Base-by-base conservation (phyloP, 305 asterid genomes). In the Andrographis paniculata region DNA sequence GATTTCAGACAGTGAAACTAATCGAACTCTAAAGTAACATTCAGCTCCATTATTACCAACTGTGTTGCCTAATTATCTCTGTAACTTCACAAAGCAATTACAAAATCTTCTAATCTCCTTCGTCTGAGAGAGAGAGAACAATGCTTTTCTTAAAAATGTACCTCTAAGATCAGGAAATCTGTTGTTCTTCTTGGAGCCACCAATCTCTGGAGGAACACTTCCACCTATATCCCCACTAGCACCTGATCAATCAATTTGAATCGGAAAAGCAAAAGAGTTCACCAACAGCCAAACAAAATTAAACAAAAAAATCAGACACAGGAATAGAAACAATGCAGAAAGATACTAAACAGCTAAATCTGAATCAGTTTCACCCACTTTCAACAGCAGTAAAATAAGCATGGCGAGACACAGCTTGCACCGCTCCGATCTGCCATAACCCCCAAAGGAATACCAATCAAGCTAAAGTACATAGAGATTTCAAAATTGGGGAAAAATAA, bases 361-460 rank as follows among this genome's bases (percentile, higher is more conserved):
- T n/a, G n/a, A n/a, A n/a, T n/a, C n/a, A n/a, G n/a, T n/a, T n/a
- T n/a, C n/a, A n/a, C 80, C 41, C 69, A 87, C 97, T 66, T 55
- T 87, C 97, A 48, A 65, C 69, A 17, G 88, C 95, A 0, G 80
- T 63, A 14, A 80, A 75, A 59, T 74, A 80, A 35, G 92, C 85
- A 35, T 81, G 89, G 1, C 95, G 84, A 1, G 95, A 60, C 14
- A 77, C 94, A 12, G 97, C 95, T 65, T 88, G 95, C 58, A 72
- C 61, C 3, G 95, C 97, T 49, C 95, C 97, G 24, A 87, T 74
- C 97, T 87, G 75, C 49, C 44, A 61, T n/a, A n/a, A n/a, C n/a
- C n/a, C n/a, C n/a, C n/a, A n/a, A n/a, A n/a, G n/a, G n/a, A n/a
- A n/a, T n/a, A n/a, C n/a, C n/a, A n/a, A n/a, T n/a, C n/a, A n/a